Base-by-base conservation (phyloP, 352 stramenopile species). In the Phytopythium helicoides region DNA sequence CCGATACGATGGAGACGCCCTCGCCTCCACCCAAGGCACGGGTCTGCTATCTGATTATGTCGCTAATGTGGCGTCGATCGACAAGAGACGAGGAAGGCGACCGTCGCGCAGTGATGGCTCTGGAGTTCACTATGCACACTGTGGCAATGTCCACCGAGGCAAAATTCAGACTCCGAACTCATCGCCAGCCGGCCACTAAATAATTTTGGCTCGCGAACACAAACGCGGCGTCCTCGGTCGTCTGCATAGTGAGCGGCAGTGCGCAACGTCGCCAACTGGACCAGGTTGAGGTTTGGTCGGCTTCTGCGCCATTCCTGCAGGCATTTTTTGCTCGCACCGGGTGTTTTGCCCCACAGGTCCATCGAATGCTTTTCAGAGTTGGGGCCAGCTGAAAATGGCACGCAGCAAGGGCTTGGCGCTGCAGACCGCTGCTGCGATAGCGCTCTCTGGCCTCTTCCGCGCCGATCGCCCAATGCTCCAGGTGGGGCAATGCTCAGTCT, bases 351-450 rank as follows among this genome's bases (percentile, higher is more conserved):
- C 44, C 44, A 51, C 44, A 15, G 6, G 42, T 16, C 14, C 3
- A 18, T 38, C 42, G 26, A 38, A 23, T 37, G 25, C 26, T 51
- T 28, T 28, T n/a, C n/a, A n/a, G n/a, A 16, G 9, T 25, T 5
- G 25, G 10, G 9, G 16, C 44, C 44, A 51, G 44, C 26, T 51
- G 44, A 51, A n/a, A 39, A n/a, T 39, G 44, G n/a, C n/a, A n/a
- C n/a, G n/a, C n/a, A n/a, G 44, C 35, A 39, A 23, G 22, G 31
- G 8, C 8, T 28, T 2, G 44, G 25, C 37, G 44, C 26, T 26
- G 18, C 28, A 16, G 25, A 40, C 44, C 11, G 26, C 28, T 33
- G 28, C 28, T 33, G 28, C 28, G 5, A 9, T 33, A 33, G 28
- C 5, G 28, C 28, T 33, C 28, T 33, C 28, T 33, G 28, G 28